Conservation (phyloP, 768 basidiomycete species). For the Lentinula detonsa region DNA sequence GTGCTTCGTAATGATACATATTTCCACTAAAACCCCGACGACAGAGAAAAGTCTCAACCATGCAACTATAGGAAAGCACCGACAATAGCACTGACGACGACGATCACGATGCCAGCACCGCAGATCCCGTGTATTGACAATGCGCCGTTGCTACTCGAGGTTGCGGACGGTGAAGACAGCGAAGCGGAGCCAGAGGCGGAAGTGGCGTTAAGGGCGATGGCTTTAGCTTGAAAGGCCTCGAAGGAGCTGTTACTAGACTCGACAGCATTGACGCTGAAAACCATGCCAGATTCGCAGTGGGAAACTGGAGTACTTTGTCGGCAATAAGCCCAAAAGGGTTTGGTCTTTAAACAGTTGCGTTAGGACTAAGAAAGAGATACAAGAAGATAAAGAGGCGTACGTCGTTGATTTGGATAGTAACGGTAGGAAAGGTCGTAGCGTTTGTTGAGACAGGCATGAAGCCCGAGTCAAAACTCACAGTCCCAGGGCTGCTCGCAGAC, state of each 20-base stretch:
- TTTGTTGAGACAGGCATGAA: slow-evolving; percentile 42
- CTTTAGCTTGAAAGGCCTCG: slow-evolving; percentile 43
- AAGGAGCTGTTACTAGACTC: slow-evolving; percentile 46
- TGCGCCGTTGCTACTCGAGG: slow-evolving; percentile 9
- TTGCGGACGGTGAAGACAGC: slow-evolving; percentile 13
- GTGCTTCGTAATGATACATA: neutral
- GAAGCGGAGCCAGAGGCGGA: slow-evolving; percentile 12
- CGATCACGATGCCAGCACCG: slow-evolving; percentile 20
- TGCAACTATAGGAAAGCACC: slow-evolving; percentile 15
- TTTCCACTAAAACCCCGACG: neutral
- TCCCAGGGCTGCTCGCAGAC: slow-evolving; percentile 35
- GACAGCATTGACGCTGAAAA: slow-evolving; percentile 50
- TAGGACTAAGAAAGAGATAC: slow-evolving; percentile 1
- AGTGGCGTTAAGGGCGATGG: slow-evolving; percentile 38
- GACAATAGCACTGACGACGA: slow-evolving; percentile 14
- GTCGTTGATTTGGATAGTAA: slow-evolving; percentile 48
- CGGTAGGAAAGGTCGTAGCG: slow-evolving; percentile 44
- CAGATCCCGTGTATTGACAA: slow-evolving; percentile 10
- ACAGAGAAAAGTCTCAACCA: neutral
- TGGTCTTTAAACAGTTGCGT: slow-evolving; percentile 25
- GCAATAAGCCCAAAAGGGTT: slow-evolving; percentile 54
- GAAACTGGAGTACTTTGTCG: slow-evolving; percentile 23
- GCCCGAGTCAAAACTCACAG: slow-evolving; percentile 40
- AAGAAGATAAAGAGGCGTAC: slow-evolving; percentile 19
- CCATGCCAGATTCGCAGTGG: slow-evolving; percentile 57